phyloP scores from a whole-genome alignment of 768 basidiomycete genomes.

The Russula olivacea region DNA sequence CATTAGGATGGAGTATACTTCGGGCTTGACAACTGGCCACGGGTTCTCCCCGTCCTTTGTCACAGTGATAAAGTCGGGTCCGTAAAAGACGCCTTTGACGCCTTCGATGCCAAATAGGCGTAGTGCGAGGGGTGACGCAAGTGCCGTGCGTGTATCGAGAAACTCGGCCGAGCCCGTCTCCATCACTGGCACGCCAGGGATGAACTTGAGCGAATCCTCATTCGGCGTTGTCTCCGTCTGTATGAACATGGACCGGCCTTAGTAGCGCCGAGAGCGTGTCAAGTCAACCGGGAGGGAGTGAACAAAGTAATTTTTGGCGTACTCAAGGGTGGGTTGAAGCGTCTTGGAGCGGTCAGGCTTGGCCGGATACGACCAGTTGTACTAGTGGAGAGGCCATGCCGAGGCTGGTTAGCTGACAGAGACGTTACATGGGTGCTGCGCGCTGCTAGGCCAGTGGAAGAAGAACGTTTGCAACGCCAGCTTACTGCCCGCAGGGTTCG shows the following conservation, averaged over 20 bases:
- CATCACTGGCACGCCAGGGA: slow-evolving; percentile 89
- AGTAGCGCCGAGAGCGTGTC: background rate
- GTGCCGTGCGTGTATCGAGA: slow-evolving; percentile 78
- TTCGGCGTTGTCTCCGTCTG: slow-evolving; percentile 98
- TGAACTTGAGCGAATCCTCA: slow-evolving; percentile 96
- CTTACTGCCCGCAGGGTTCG: background rate
- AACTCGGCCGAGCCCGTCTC: slow-evolving; percentile 89
- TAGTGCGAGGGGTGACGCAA: slow-evolving; percentile 90
- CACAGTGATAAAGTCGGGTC: slow-evolving; percentile 97
- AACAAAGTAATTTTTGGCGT: slow-evolving; percentile 18
- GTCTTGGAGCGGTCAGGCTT: background rate
- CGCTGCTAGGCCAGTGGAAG: background rate
- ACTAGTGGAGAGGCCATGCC: slow-evolving; percentile 13
- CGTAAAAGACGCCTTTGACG: slow-evolving; percentile 84
- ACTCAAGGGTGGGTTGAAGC: slow-evolving; percentile 34
- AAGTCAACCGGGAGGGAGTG: background rate
- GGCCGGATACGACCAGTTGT: slow-evolving; percentile 13
- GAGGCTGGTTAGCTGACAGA: background rate
- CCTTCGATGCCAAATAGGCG: slow-evolving; percentile 94
- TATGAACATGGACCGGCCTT: slow-evolving; percentile 89
- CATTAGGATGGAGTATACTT: slow-evolving; percentile 94
- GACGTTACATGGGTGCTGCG: slow-evolving; percentile 8
- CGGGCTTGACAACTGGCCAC: slow-evolving; percentile 93
- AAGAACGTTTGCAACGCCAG: background rate
- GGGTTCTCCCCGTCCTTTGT: slow-evolving; percentile 80